Evolutionary conservation across 257 asterid species (phyloP).

Genomic region (Gardenia jasminoides): DNA sequence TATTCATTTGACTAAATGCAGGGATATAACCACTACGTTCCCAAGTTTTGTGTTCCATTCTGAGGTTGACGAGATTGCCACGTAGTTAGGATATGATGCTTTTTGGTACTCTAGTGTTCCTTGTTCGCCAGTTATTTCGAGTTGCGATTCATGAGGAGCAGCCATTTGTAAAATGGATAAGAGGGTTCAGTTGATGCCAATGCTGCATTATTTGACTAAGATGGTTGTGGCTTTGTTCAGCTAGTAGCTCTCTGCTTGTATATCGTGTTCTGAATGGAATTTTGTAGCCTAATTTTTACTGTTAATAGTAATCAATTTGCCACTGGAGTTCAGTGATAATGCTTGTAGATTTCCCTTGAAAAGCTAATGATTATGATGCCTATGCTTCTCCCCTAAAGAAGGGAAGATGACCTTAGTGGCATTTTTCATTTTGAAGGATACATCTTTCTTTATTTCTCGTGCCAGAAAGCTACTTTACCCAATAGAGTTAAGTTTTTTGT

Average conservation of each 20-base stretch:
- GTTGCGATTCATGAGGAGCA: conserved; percentile 8
- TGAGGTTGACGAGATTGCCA: conserved; percentile 83
- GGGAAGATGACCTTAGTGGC: too few species aligned
- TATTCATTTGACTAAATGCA: conserved; percentile 22
- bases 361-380: too few species aligned
- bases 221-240: not conserved
- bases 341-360: too few species aligned
- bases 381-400: too few species aligned
- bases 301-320: not conserved
- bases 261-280: not conserved
- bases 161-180: not conserved
- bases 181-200: not conserved
- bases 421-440: too few species aligned
- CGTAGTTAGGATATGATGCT: conserved; percentile 29
- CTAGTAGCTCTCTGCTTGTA: conserved; percentile 4
- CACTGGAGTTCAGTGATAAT: too few species aligned
- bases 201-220: not conserved
- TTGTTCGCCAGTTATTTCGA: not conserved
- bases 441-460: too few species aligned
- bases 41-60: conserved; percentile 88
- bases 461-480: too few species aligned
- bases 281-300: conserved; percentile 11
- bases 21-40: conserved; percentile 89
- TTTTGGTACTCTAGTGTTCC: not conserved
- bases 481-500: too few species aligned